Percentiles rank a stretch among this genome's conserved stretches.
Conservation (phyloP, 139 green algal species). For the Chlorella vulgaris region DNA sequence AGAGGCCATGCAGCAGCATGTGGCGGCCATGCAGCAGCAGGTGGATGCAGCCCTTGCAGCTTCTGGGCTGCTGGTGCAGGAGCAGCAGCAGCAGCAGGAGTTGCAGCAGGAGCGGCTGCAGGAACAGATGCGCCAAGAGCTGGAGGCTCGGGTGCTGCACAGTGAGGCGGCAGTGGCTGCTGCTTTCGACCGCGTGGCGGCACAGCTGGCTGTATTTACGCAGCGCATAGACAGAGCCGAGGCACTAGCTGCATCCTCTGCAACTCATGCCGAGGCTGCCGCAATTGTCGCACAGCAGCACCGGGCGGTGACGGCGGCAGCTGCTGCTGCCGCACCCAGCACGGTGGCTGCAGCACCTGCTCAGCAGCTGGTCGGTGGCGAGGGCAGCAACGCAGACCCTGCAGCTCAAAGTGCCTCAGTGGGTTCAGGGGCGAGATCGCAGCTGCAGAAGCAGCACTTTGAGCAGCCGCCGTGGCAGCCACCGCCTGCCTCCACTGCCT, state of each 20-base stretch:
- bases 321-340: not conserved
- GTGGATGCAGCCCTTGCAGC: not conserved
- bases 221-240: not conserved
- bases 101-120: not conserved
- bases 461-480: not conserved
- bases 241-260: not conserved
- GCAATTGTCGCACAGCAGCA: not conserved
- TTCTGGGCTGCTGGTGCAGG: not conserved
- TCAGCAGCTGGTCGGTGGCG: too few species aligned
- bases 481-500: not conserved
- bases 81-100: not conserved
- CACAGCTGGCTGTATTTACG: not conserved
- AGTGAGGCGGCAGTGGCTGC: not conserved
- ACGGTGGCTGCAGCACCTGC: not conserved
- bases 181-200: not conserved
- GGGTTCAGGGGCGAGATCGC: too few species aligned
- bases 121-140: slow-evolving; percentile 1
- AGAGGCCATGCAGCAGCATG: not conserved
- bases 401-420: too few species aligned
- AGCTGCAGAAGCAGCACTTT: not conserved
- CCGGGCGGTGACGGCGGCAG: not conserved
- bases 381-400: too few species aligned
- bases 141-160: not conserved
- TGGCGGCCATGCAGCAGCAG: not conserved
- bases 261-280: not conserved